These are phyloP conservation scores for Amborella trichopoda DNA, from an alignment of 164 flowering plant species.

Conservation along the genomic window DNA sequence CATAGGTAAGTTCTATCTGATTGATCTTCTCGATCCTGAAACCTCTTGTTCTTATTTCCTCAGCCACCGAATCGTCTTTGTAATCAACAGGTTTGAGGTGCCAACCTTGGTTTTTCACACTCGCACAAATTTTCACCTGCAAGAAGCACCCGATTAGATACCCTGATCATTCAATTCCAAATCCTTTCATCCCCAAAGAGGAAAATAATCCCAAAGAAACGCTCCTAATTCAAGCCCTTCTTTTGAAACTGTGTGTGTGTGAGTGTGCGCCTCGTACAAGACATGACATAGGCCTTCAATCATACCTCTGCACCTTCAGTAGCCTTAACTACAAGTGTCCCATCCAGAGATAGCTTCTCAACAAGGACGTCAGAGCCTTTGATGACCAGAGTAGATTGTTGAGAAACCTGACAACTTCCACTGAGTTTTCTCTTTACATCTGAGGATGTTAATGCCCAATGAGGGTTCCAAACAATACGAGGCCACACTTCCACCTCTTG, in stretches of 20 bases:
- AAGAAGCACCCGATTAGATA: neutral
- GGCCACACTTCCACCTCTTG: conserved; percentile 99
- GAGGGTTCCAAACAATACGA: conserved; percentile 72
- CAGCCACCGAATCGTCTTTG: conserved; percentile 55
- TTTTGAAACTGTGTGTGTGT: neutral
- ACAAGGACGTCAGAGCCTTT: conserved; percentile 46
- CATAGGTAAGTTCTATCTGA: conserved; percentile 46
- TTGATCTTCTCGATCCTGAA: conserved; percentile 63
- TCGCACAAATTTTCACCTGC: conserved; percentile 65
- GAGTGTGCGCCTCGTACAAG: neutral
- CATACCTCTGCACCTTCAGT: conserved; percentile 68
- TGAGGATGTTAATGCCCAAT: conserved; percentile 70
- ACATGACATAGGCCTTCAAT: neutral
- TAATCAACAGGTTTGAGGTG: conserved; percentile 49
- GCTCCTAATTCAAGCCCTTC: neutral
- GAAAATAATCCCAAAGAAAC: neutral
- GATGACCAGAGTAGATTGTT: conserved; percentile 58
- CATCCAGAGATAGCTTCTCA: conserved; percentile 71
- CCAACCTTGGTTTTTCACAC: conserved; percentile 78
- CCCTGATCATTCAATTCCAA: neutral
- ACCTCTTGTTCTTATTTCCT: conserved; percentile 73
- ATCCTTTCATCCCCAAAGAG: neutral
- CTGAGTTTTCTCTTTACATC: conserved; percentile 61
- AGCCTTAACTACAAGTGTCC: conserved; percentile 58
- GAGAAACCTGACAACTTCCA: conserved; percentile 40